Evolutionary conservation across 345 rosid species (phyloP), one percentile per base, ranked within the genome.

Genomic region (Eucalyptus dawsonii): DNA sequence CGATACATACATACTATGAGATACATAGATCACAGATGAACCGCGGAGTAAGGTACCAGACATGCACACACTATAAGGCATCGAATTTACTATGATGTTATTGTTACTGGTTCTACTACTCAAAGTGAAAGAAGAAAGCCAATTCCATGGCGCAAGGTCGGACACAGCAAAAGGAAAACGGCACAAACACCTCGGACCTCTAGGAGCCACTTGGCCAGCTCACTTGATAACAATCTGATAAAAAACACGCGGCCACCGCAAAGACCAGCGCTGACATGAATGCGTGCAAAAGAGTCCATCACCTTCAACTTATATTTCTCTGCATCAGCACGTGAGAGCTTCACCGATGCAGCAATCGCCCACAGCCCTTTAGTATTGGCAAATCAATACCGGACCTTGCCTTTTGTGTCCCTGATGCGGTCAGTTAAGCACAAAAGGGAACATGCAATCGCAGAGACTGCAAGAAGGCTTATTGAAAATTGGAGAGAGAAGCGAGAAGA

Each of bases 311-410:
- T 89, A 80, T 94, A 95, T 24, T 90, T 93, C 6, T 85, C 91
- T 11, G 89, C 90, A 86, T 93, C 94, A 76, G 91, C 94, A 1
- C 24, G 88, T 3, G 94, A 65, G 56, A 95, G 89, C 50, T 88
- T 88, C 5, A 90, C 87, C 13, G 90, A 37, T 16, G 94, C 94
- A 44, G 95, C 97, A 9, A 95, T 88, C 9, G 92, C 93, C 93
- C 91, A 91, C 81, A 95, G 85, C 17, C 97, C 99, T 16, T 53
- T 90, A 50, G 62, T 69, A 4, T 96, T 93, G 15, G 95, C 96
- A 44, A 96, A 4, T 1, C 97, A 96, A 25, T 96, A 94, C 40
- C 95, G 91, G n/a, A 96, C 96, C 89, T 96, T 96, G 62, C 97
- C 96, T 51, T 86, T 90, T 49, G 87, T 91, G 85, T 96, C 99